phyloP scores from a whole-genome alignment of 306 rosid species.

The Psophocarpus tetragonolobus region DNA sequence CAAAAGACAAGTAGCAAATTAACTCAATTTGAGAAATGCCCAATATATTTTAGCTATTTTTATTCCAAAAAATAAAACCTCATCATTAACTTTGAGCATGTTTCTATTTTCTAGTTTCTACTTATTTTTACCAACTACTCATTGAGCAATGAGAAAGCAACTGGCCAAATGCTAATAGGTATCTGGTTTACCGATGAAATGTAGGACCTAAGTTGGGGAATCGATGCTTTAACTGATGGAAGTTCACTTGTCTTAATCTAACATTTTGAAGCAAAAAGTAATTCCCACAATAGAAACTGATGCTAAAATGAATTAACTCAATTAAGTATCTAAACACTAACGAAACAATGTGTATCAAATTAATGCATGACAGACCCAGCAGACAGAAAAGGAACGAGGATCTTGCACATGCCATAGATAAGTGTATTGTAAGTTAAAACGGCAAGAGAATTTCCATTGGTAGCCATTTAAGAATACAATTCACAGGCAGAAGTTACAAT shows the following conservation, averaged over 20 bases:
- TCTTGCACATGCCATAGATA: too few species aligned
- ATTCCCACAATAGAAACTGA: too few species aligned
- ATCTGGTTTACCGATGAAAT: not conserved
- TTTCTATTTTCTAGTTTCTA: too few species aligned
- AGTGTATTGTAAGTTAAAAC: not conserved
- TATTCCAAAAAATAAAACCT: not conserved
- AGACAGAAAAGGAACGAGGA: not conserved
- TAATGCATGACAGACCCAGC: not conserved
- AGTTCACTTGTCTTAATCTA: too few species aligned
- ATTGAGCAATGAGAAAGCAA: not conserved
- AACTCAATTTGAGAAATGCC: not conserved
- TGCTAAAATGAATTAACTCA: too few species aligned
- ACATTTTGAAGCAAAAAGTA: too few species aligned
- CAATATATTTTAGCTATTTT: not conserved
- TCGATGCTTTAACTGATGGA: not conserved
- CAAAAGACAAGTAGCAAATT: not conserved
- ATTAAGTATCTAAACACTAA: not conserved
- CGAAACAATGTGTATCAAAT: not conserved
- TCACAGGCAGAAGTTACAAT: too few species aligned
- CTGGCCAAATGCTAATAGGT: not conserved
- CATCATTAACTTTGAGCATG: too few species aligned
- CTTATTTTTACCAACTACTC: too few species aligned
- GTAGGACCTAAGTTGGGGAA: not conserved
- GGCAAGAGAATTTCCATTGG: not conserved
- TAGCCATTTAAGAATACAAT: not conserved